Evolutionary conservation across 2,329 filamentous ascomycete species (phyloP), one percentile per base, ranked within the genome.

Genomic region (Fonsecaea monophora): DNA sequence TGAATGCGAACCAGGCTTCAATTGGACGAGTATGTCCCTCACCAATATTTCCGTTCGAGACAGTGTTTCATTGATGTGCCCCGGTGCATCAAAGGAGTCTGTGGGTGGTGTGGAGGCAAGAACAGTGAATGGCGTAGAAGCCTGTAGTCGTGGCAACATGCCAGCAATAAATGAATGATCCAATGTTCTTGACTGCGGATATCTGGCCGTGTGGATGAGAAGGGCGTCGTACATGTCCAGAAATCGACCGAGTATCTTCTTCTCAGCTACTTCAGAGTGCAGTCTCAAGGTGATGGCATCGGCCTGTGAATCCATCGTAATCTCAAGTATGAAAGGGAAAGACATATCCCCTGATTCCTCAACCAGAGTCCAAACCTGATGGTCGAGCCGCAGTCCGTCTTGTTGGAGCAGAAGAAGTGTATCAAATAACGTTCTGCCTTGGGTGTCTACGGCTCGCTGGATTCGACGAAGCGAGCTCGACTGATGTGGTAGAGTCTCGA

Each of bases 381-480:
- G 35, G 68, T 87, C 79, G 7, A 87, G 75, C 0, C 76, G 68
- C 9, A 70, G 63, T 6, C 81, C 73, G 0, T 85, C 82, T 53
- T 89, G 88, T 74, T 97, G 94, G 10, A 97, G 81, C 57, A 97
- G 85, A 15, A 97, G 81, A 35, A 97, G 79, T 1, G 90, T 91
- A 74, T 96, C 92, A 75, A 97, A 97, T 0, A 97, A 80, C 12
- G 82, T 83, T 18, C 78, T 78, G 1, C 84, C 82, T 65, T 83
- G 75, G 64, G 77, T 66, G 69, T 79, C 73, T 74, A 81, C 70
- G 71, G 82, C 78, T 1, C 79, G 80, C 72, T 94, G 92, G 13
- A 96, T 87, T 0, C 84, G 85, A 30, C 93, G 86, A 32, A 96
- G 78, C 1, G 92, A 87, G 0, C 90, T 91, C 59, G 96, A 86